phyloP scores from a whole-genome alignment of 2,329 filamentous ascomycete genomes.

The Diaporthe nobilis region DNA sequence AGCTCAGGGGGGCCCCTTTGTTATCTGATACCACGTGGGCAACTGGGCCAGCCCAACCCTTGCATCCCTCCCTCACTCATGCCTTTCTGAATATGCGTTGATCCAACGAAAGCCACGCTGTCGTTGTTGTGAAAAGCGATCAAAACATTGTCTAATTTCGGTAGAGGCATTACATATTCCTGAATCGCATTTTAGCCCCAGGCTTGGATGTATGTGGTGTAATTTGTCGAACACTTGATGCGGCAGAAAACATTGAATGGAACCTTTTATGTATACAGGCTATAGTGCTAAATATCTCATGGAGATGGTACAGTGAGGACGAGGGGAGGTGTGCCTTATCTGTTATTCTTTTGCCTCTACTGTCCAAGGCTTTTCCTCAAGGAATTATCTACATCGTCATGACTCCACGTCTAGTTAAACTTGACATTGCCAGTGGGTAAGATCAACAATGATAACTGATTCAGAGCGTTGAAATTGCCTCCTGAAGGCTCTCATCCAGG shows the following conservation, averaged over 20 bases:
- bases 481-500: constrained; percentile 18
- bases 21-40: background rate
- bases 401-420: background rate
- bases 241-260: background rate
- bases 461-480: background rate
- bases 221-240: background rate
- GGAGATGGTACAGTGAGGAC: background rate
- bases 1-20: background rate
- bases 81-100: too few species aligned
- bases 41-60: background rate
- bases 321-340: background rate
- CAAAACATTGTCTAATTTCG: background rate
- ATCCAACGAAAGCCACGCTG: too few species aligned
- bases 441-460: background rate
- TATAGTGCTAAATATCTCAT: background rate
- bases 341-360: background rate
- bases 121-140: background rate
- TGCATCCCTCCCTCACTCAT: too few species aligned
- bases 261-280: too few species aligned
- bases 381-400: background rate
- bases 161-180: background rate
- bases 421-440: background rate
- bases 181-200: background rate
- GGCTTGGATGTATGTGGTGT: too few species aligned
- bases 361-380: background rate